Conservation (phyloP, 768 basidiomycete genomes). For the Myochromella boudieri region DNA sequence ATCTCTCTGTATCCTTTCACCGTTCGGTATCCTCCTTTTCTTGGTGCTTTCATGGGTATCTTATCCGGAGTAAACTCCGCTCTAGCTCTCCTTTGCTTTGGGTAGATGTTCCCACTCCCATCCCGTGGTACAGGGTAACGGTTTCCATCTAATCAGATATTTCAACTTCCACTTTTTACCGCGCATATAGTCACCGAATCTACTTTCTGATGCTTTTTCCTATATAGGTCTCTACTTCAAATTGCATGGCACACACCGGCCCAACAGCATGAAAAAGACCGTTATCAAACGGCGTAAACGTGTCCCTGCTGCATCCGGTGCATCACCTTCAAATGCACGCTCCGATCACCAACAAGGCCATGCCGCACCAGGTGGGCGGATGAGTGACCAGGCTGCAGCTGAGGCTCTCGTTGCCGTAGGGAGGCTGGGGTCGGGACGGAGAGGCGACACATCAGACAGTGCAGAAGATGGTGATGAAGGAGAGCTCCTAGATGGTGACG, state of each 20-base stretch:
- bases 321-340: slow-evolving; percentile 12
- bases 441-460: slow-evolving; percentile 21
- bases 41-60: too few species aligned
- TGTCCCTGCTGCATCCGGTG: slow-evolving; percentile 83
- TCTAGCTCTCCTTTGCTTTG: too few species aligned
- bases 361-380: slow-evolving; percentile 6
- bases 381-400: slow-evolving; percentile 86
- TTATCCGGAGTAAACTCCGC: too few species aligned
- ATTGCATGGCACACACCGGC: slow-evolving; percentile 94
- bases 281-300: slow-evolving; percentile 98
- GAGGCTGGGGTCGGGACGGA: slow-evolving; percentile 42
- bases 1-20: slow-evolving; percentile 1
- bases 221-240: slow-evolving; percentile 92
- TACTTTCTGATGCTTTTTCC: slow-evolving; percentile 15
- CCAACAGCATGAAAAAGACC: slow-evolving; percentile 98
- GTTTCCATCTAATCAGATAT: slow-evolving; percentile 26
- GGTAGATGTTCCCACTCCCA: slow-evolving; percentile 7
- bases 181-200: background rate
- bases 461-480: slow-evolving; percentile 30
- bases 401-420: slow-evolving; percentile 87
- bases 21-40: too few species aligned
- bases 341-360: background rate
- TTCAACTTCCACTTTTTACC: background rate
- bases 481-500: slow-evolving; percentile 42
- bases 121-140: background rate